Percentiles rank a stretch among this genome's conserved stretches.
Conservation (phyloP, 441 rosid species). For the Eugenia klotzschiana region DNA sequence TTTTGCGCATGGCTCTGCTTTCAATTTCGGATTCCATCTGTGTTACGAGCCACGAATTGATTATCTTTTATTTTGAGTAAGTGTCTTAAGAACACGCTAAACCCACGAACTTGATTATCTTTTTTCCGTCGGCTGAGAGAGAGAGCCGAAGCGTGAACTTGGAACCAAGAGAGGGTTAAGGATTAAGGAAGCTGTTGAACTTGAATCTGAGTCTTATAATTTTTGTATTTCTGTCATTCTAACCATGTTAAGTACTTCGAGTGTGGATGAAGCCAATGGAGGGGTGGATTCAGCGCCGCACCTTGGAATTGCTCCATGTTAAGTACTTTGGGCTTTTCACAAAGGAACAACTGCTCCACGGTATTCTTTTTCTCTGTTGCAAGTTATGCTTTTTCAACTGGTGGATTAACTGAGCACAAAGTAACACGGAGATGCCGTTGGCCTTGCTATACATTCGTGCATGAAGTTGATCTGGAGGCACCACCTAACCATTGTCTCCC, state of each 20-base stretch:
- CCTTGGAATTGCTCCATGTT: background rate
- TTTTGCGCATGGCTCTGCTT: constrained; percentile 69
- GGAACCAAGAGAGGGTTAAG: background rate
- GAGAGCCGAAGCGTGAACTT: background rate
- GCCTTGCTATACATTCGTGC: background rate
- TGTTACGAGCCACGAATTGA: constrained; percentile 9
- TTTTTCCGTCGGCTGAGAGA: background rate
- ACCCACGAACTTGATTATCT: too few relatives aligned
- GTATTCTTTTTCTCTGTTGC: background rate
- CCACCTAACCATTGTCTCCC: background rate
- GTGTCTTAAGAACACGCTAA: background rate
- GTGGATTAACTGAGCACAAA: background rate
- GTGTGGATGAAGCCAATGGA: background rate
- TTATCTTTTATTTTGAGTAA: background rate
- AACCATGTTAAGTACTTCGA: too few relatives aligned
- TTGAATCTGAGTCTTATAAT: background rate
- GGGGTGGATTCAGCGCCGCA: background rate
- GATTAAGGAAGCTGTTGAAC: background rate
- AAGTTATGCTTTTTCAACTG: background rate
- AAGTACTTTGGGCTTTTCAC: background rate
- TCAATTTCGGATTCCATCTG: constrained; percentile 90
- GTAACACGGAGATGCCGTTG: background rate
- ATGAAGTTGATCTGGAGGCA: background rate
- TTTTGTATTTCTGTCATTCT: background rate
- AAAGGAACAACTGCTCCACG: background rate